phyloP scores from a whole-genome alignment of 2,329 filamentous ascomycete species.

The Hypoxylon sp. region DNA sequence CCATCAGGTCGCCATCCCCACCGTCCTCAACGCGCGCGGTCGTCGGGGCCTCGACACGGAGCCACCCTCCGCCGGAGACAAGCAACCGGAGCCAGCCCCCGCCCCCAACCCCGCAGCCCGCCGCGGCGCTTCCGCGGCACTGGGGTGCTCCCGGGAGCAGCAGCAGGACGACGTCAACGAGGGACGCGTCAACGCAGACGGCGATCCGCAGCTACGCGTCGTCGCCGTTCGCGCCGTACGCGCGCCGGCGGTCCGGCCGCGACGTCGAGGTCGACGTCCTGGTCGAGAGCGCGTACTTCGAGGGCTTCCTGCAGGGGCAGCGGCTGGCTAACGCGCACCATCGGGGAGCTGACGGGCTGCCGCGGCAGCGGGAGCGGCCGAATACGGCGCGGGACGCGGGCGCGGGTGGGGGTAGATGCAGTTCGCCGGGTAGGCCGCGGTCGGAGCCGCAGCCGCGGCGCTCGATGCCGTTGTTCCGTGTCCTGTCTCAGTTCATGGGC shows the following conservation, averaged over 20 bases:
- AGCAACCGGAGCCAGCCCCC: too few species aligned
- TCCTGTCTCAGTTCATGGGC: background rate
- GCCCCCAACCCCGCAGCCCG: too few species aligned
- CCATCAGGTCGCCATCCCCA: too few species aligned
- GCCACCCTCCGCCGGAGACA: too few species aligned
- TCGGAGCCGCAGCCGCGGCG: background rate
- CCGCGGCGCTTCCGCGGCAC: too few species aligned
- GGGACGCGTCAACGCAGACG: background rate
- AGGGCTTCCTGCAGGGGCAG: background rate
- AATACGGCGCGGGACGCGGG: background rate
- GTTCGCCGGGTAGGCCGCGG: background rate
- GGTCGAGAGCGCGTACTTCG: background rate
- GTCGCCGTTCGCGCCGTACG: background rate
- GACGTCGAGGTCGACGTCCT: too few species aligned
- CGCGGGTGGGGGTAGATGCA: background rate
- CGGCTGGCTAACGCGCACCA: background rate
- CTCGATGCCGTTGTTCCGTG: background rate
- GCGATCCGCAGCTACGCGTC: background rate
- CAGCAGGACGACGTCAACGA: too few species aligned
- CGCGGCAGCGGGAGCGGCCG: background rate
- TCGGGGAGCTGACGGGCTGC: background rate
- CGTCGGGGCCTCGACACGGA: too few species aligned
- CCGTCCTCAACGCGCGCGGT: too few species aligned
- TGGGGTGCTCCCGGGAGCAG: too few species aligned
- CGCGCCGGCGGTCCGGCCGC: background rate